These are phyloP conservation scores for Perkinsus olseni DNA, from an alignment of 169 alveolate species.

Conservation along the genomic window DNA sequence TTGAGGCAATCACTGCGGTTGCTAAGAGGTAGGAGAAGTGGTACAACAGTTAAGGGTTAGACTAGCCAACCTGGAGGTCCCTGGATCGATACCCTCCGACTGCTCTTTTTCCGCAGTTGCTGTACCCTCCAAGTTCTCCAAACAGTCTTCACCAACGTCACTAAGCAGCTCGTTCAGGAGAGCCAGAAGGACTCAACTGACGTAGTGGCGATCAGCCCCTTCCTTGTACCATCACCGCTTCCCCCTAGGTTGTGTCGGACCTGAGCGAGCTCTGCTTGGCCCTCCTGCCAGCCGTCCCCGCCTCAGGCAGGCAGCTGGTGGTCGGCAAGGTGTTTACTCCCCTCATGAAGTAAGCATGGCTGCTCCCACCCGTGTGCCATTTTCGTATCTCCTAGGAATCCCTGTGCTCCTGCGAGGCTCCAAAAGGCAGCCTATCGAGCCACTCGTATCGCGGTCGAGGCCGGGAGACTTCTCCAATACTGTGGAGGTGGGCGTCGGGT, in stretches of 20 bases:
- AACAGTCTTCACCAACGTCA: neutral
- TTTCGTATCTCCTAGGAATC: neutral
- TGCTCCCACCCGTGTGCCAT: neutral
- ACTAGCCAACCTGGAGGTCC: neutral
- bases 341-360: neutral
- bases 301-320: neutral
- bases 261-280: neutral
- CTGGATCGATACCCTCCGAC: neutral
- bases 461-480: neutral
- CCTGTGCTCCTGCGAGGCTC: neutral
- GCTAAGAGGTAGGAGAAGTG: neutral
- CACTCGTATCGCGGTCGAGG: neutral
- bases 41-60: neutral
- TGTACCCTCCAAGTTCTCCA: neutral
- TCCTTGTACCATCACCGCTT: neutral
- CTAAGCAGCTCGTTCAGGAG: neutral
- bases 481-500: neutral
- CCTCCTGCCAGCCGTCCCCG: neutral
- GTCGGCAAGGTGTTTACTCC: neutral
- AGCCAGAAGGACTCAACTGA: neutral
- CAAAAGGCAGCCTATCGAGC: neutral
- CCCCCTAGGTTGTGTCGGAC: neutral
- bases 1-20: neutral
- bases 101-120: neutral
- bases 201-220: neutral